These are phyloP conservation scores for Mycotypha africana DNA, from an alignment of 371 early-diverging fungal species.

Conservation along the genomic window DNA sequence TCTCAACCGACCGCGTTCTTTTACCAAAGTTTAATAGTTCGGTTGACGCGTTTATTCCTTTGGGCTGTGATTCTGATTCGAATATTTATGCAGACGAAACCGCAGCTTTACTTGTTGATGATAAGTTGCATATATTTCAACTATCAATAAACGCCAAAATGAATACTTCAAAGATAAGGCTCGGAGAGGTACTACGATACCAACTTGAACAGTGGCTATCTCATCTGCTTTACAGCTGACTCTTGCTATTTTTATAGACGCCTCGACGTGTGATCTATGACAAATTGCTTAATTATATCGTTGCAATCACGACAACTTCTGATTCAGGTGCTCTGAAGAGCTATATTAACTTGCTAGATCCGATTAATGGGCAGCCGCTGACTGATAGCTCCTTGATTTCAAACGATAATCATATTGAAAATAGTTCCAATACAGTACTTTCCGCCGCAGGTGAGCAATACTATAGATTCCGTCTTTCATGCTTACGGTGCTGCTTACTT, in stretches of 20 bases:
- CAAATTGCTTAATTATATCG: constrained; percentile 6
- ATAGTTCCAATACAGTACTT: not conserved
- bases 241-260: too few relatives aligned
- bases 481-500: too few relatives aligned
- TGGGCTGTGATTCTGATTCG: constrained; percentile 8
- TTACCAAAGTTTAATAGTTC: constrained; percentile 3
- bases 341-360: constrained; percentile 12
- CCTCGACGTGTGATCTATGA: constrained; percentile 18
- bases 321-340: constrained; percentile 7
- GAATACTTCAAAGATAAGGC: constrained; percentile 10
- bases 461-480: too few relatives aligned
- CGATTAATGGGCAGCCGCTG: constrained; percentile 13
- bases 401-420: constrained; percentile 8
- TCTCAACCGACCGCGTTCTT: constrained; percentile 18
- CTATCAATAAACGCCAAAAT: not conserved
- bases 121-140: constrained; percentile 13
- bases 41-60: constrained; percentile 11
- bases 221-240: too few relatives aligned
- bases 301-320: constrained; percentile 7
- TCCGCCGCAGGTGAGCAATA: constrained; percentile 20
- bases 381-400: constrained; percentile 7
- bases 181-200: constrained; percentile 18
- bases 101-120: constrained; percentile 17
- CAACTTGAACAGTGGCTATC: too few relatives aligned
- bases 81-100: constrained; percentile 1